Percentiles rank a stretch among this genome's conserved stretches.
These are phyloP conservation scores for Aspergillus hancockii DNA, from an alignment of 495 filamentous ascomycete genomes.

Conservation along the genomic window DNA sequence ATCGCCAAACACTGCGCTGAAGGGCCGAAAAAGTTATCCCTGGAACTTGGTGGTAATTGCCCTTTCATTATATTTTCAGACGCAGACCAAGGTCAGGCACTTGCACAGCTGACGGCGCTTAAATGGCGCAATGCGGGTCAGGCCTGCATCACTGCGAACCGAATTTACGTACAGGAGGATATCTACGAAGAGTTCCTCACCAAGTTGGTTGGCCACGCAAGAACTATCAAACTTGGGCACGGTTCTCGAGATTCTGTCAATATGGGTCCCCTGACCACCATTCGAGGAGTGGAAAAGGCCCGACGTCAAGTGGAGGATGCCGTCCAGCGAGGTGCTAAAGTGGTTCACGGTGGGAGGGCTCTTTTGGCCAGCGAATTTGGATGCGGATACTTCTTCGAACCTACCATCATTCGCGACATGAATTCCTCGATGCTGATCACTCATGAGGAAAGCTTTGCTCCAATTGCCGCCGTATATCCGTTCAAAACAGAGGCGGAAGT, in stretches of 20 bases:
- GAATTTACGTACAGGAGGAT: slow-evolving; percentile 66
- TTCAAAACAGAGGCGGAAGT: slow-evolving; percentile 73
- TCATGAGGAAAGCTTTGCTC: slow-evolving; percentile 70
- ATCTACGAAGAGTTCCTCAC: slow-evolving; percentile 56
- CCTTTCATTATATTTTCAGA: slow-evolving; percentile 76
- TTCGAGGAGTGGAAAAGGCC: slow-evolving; percentile 63
- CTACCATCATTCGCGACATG: slow-evolving; percentile 65
- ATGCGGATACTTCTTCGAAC: slow-evolving; percentile 78
- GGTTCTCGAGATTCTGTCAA: slow-evolving; percentile 58
- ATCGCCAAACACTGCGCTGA: slow-evolving; percentile 59
- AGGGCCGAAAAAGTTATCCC: slow-evolving; percentile 69
- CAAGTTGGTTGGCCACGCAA: slow-evolving; percentile 55
- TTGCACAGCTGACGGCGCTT: slow-evolving; percentile 57
- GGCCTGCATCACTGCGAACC: slow-evolving; percentile 73
- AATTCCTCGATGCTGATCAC: slow-evolving; percentile 65
- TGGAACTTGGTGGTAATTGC: slow-evolving; percentile 75
- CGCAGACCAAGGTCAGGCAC: slow-evolving; percentile 67
- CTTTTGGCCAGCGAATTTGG: slow-evolving; percentile 36
- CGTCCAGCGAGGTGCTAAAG: slow-evolving; percentile 55
- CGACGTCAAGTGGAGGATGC: slow-evolving; percentile 65
- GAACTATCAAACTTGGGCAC: too few species aligned
- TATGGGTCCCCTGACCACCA: slow-evolving; percentile 69
- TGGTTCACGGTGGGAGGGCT: slow-evolving; percentile 59
- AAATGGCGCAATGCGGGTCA: slow-evolving; percentile 73
- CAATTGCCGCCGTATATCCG: slow-evolving; percentile 64